Evolutionary conservation across 1,284 basidiomycete species (phyloP).

Genomic region (Golubevia sp.): DNA sequence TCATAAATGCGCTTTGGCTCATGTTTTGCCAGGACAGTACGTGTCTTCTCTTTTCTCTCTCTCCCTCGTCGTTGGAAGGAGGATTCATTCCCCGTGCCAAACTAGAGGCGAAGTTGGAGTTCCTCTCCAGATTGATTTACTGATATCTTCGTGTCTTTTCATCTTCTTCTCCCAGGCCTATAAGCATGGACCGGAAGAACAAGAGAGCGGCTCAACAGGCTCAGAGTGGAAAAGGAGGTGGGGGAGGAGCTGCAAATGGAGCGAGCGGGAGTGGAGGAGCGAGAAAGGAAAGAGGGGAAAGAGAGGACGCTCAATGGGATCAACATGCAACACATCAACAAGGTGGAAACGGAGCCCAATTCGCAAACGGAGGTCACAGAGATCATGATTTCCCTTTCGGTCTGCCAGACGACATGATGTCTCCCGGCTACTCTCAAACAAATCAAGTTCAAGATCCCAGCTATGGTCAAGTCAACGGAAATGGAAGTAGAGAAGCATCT

Average conservation of each 20-base stretch:
- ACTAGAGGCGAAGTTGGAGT: not conserved
- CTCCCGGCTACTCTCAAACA: conserved; percentile 57
- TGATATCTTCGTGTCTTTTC: not conserved
- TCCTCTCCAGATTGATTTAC: not conserved
- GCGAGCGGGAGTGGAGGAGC: no score
- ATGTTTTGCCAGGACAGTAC: conserved; percentile 56
- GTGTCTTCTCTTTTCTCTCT: conserved; percentile 6
- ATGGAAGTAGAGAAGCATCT: not conserved
- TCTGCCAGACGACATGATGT: conserved; percentile 67
- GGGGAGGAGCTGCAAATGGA: not conserved
- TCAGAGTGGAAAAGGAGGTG: conserved; percentile 5
- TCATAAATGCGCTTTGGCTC: conserved; percentile 56
- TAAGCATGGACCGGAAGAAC: conserved; percentile 58
- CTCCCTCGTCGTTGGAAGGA: no score
- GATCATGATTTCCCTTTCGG: conserved; percentile 77
- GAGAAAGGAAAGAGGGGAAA: not conserved
- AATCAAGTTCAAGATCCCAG: not conserved
- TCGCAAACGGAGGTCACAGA: no score
- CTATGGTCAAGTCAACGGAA: not conserved
- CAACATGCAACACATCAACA: not conserved
- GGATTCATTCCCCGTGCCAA: not conserved
- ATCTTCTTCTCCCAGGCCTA: conserved; percentile 1
- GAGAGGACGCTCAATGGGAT: not conserved
- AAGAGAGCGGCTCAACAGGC: conserved; percentile 57
- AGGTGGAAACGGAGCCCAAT: no score